Base-by-base conservation (phyloP, 2,329 filamentous ascomycete species). In the Penicillium sp. region DNA sequence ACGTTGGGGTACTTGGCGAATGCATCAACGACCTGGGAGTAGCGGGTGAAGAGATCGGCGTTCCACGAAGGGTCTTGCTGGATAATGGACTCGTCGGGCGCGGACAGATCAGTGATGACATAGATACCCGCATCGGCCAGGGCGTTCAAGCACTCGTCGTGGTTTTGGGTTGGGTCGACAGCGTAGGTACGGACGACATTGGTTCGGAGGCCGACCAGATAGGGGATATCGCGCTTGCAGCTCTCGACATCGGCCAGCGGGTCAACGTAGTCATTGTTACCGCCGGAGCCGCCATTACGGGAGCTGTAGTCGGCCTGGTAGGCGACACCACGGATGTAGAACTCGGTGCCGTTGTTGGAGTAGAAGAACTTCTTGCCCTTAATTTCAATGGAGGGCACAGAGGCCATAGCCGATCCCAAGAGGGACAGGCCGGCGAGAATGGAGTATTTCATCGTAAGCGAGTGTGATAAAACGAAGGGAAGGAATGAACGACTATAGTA, bases 181-280 rank as follows among this genome's bases (percentile, higher is more conserved):
- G 92, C 90, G 72, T 98, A 98, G 49, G 93, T 91, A 72, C 93
- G 92, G 72, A 98, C 92, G 63, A 85, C 84, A 76, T 98, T 98
- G 73, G 90, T 95, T 56, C 83, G 79, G 54, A 96, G 81, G 70
- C 89, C 76, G 68, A 81, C 70, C 59, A 98, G 79, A 63, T 88
- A 82, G 41, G 89, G 89, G 42, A 98, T 81, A 69, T 98, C 93
- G 63, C 92, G 88, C 70, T 81, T 81, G 80, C 93, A 97, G 60
- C 75, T 72, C 29, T 76, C 73, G 49, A 75, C 72, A 66, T 95
- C 83, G 60, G 89, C 80, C 35, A 98, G 82, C 50, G 93, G 92
- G 68, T 98, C 93, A 56, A 78, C 80, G 77, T 91, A 97, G 54
- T 77, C 77, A 51, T 41, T 29, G n/a, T 47, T 35, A 43, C 46